Evolutionary conservation across 768 basidiomycete genomes (phyloP).

Genomic region (Cubamyces lactineus): DNA sequence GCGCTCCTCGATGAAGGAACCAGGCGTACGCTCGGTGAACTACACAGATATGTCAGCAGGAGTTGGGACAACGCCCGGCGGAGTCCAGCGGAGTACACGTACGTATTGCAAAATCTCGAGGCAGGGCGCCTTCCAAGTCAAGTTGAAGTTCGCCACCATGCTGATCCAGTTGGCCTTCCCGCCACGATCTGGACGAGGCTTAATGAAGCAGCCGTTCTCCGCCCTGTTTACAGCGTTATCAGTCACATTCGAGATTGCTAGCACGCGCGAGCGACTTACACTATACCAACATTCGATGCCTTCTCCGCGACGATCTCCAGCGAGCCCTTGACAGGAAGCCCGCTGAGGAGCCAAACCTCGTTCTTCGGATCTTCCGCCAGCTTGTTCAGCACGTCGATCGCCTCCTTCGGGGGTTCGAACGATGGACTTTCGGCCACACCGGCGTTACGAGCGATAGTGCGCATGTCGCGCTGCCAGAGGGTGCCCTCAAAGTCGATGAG

Average conservation of each 20-base stretch:
- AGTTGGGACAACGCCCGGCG: too few relatives aligned
- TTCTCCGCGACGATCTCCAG: conserved; percentile 64
- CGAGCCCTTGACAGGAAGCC: conserved; percentile 63
- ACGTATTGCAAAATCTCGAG: conserved; percentile 86
- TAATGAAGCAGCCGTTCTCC: conserved; percentile 88
- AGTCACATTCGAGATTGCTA: conserved; percentile 6
- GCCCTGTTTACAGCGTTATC: conserved; percentile 47
- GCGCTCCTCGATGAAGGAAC: conserved; percentile 82
- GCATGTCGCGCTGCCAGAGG: conserved; percentile 68
- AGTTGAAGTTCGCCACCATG: conserved; percentile 77
- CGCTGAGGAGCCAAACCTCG: conserved; percentile 83
- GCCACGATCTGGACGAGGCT: conserved; percentile 45
- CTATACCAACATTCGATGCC: conserved; percentile 73
- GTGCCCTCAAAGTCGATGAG: conserved; percentile 82
- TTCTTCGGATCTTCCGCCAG: conserved; percentile 68
- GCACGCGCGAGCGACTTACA: conserved; percentile 47
- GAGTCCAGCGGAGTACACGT: conserved; percentile 41
- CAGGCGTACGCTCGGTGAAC: conserved; percentile 90
- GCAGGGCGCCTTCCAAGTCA: conserved; percentile 81
- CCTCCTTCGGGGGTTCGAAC: conserved; percentile 44
- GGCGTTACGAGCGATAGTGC: conserved; percentile 23
- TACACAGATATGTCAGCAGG: conserved; percentile 33
- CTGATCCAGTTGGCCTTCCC: conserved; percentile 65
- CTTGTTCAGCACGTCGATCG: conserved; percentile 53
- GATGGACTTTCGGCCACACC: conserved; percentile 15